Conservation (phyloP, 208 protist genomes). For the Acanthamoeba healyi region DNA sequence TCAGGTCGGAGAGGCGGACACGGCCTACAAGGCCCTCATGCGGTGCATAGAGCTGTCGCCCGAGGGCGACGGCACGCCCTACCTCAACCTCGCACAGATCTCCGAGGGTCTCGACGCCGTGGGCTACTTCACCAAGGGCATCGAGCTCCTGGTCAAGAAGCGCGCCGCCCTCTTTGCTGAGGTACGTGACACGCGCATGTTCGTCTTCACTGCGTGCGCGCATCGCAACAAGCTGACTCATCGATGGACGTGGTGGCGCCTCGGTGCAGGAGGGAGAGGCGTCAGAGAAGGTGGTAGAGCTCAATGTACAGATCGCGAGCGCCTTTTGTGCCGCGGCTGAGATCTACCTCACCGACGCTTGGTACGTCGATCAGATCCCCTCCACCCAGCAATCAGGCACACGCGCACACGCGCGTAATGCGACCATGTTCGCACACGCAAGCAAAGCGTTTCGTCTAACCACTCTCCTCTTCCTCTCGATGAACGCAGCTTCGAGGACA, state of each 20-base stretch:
- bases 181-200: neutral
- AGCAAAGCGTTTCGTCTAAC: no score
- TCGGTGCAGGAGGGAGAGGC: neutral
- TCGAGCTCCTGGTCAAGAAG: constrained; percentile 34
- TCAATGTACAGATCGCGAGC: constrained; percentile 51
- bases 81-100: constrained; percentile 48
- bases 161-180: constrained; percentile 12
- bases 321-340: constrained; percentile 39
- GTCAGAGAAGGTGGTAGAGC: constrained; percentile 24
- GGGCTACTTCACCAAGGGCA: constrained; percentile 16
- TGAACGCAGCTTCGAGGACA: constrained; percentile 31
- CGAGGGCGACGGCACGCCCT: constrained; percentile 27
- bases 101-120: constrained; percentile 33
- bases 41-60: constrained; percentile 27
- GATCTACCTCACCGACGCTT: constrained; percentile 62
- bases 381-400: no score
- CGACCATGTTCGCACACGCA: no score
- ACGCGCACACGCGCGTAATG: no score
- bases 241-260: no score
- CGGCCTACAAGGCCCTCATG: neutral
- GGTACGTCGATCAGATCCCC: neutral
- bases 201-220: neutral
- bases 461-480: no score
- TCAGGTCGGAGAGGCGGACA: neutral
- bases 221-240: neutral